A percentile compares a stretch with the other conserved stretches of the same genome.
phyloP scores from a whole-genome alignment of 441 rosid species.

The Aleurites moluccanus region DNA sequence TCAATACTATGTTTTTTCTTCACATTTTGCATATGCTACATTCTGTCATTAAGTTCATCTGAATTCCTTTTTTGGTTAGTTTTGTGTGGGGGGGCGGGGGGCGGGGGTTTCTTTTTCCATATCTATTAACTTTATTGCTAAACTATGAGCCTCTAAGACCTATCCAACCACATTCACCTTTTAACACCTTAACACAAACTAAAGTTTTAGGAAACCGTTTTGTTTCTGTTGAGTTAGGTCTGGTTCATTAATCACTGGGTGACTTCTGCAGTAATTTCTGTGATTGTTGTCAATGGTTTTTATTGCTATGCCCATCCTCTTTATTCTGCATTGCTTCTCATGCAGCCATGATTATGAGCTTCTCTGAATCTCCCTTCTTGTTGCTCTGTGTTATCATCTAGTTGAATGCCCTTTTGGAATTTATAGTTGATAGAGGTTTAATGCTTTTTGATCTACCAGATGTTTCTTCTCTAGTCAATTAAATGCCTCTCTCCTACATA shows the following conservation, averaged over 20 bases:
- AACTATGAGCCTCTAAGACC: neutral
- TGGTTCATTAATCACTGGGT: neutral
- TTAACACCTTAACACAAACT: neutral
- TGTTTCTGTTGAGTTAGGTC: neutral
- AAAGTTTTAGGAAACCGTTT: neutral
- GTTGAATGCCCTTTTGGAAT: neutral
- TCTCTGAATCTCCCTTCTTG: neutral
- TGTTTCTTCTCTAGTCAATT: too few relatives aligned
- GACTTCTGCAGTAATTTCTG: neutral
- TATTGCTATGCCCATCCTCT: neutral
- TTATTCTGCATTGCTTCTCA: neutral
- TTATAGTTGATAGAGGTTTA: constrained; percentile 2
- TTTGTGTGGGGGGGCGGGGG: too few relatives aligned
- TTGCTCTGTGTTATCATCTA: neutral
- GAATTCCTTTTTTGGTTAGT: neutral
- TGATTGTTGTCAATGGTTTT: neutral
- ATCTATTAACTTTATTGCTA: neutral
- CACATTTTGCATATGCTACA: neutral
- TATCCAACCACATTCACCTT: neutral
- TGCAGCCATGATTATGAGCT: neutral
- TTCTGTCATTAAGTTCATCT: neutral
- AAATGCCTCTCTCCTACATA: neutral
- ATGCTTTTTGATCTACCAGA: neutral
- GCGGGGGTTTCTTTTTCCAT: neutral
- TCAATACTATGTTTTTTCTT: neutral